Percentiles rank a stretch among this genome's conserved stretches.
Conservation (phyloP, 2,329 filamentous ascomycete species). For the Chaetomium strumarium region DNA sequence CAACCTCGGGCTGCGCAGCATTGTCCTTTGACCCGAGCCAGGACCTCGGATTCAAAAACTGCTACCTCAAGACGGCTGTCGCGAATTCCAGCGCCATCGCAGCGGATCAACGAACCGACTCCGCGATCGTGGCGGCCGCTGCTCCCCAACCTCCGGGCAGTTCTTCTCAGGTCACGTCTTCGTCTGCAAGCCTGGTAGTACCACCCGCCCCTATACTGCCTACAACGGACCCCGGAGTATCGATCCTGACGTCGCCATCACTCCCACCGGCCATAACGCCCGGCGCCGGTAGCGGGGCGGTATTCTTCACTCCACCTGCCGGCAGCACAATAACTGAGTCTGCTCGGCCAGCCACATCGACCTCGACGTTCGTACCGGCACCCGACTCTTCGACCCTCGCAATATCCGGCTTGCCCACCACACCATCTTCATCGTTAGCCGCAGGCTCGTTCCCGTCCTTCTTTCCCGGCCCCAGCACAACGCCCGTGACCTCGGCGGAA, state of each 20-base stretch:
- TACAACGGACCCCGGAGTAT: constrained; percentile 8
- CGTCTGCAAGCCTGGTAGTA: not conserved
- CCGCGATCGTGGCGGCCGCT: constrained; percentile 20
- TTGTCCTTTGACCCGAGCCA: constrained; percentile 26
- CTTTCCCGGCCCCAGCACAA: constrained; percentile 4
- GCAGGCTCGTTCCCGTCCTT: not conserved
- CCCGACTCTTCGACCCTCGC: not conserved
- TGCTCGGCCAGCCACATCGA: not conserved
- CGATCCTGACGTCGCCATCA: constrained; percentile 10
- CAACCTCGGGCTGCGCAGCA: constrained; percentile 24
- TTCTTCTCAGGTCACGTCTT: not conserved
- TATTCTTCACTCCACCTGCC: constrained; percentile 22
- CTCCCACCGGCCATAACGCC: not conserved
- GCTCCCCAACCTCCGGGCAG: not conserved
- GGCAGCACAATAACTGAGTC: not conserved
- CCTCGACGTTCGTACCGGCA: not conserved
- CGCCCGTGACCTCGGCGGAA: not conserved
- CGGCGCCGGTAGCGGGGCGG: constrained; percentile 4
- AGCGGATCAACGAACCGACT: constrained; percentile 24
- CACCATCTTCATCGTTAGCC: not conserved
- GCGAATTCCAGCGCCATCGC: constrained; percentile 13
- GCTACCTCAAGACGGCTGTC: constrained; percentile 27
- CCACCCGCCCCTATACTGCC: not conserved
- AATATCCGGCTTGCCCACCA: not conserved
- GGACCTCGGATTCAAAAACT: constrained; percentile 29